Conservation (phyloP, 306 rosid species). For the Rosa multiflora region DNA sequence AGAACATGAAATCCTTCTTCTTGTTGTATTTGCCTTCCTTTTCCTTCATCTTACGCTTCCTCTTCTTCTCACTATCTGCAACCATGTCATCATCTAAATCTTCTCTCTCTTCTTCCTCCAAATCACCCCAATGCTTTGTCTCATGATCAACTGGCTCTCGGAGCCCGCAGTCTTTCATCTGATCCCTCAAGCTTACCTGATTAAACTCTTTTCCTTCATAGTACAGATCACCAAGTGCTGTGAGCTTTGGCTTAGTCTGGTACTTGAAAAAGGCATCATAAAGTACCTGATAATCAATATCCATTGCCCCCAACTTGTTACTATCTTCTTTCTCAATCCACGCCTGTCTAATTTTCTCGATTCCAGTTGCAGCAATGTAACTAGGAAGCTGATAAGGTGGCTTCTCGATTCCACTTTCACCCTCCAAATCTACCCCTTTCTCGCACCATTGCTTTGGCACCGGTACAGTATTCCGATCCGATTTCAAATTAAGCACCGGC, state of each 20-base stretch:
- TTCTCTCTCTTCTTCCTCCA: not conserved
- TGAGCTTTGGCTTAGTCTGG: conserved; percentile 92
- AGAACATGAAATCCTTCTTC: not conserved
- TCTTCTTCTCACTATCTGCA: not conserved
- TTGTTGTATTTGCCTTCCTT: not conserved
- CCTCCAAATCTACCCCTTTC: conserved; percentile 89
- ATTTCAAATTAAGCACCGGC: conserved; percentile 68
- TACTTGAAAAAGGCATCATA: conserved; percentile 94
- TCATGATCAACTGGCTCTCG: not conserved
- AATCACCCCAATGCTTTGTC: not conserved
- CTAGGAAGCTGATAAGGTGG: conserved; percentile 97
- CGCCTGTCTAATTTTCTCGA: conserved; percentile 97
- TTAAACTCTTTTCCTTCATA: conserved; percentile 97
- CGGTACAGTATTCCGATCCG: conserved; percentile 85
- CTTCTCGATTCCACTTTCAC: conserved; percentile 91
- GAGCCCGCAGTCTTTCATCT: conserved; percentile 45
- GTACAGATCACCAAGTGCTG: conserved; percentile 85
- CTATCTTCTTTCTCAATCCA: conserved; percentile 95
- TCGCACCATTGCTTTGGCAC: conserved; percentile 99
- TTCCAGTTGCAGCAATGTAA: conserved; percentile 95
- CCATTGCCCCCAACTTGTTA: conserved; percentile 96
- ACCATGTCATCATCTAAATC: not conserved
- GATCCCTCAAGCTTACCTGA: conserved; percentile 80
- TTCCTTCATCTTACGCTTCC: not conserved
- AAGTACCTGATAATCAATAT: conserved; percentile 98